Conservation (phyloP, 2,329 filamentous ascomycete genomes). For the Aspergillus fructus region DNA sequence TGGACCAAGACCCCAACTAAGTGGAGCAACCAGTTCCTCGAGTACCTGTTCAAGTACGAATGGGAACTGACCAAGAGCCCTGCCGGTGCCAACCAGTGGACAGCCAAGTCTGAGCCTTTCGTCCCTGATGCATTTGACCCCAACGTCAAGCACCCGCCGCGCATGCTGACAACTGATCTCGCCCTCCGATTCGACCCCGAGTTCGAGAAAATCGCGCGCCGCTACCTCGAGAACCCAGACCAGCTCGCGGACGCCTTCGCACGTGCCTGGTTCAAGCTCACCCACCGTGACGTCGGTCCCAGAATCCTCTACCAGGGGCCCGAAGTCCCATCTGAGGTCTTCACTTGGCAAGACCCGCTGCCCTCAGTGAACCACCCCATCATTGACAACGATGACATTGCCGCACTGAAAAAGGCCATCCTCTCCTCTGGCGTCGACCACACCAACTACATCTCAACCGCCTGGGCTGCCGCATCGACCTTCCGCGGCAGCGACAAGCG, state of each 20-base stretch:
- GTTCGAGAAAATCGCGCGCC: constrained; percentile 74
- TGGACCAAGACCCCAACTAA: constrained; percentile 75
- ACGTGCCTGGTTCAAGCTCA: constrained; percentile 79
- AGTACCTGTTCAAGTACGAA: constrained; percentile 75
- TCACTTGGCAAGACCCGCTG: constrained; percentile 75
- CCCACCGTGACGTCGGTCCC: constrained; percentile 77
- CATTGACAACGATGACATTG: constrained; percentile 63
- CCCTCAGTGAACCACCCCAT: constrained; percentile 59
- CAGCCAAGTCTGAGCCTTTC: constrained; percentile 66
- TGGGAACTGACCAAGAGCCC: constrained; percentile 76
- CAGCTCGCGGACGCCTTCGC: constrained; percentile 69
- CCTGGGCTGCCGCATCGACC: constrained; percentile 69
- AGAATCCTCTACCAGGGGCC: constrained; percentile 70
- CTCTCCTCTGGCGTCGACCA: constrained; percentile 61
- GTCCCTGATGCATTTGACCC: constrained; percentile 71
- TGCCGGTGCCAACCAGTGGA: constrained; percentile 74
- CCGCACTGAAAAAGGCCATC: constrained; percentile 67
- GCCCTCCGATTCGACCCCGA: constrained; percentile 68
- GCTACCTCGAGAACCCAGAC: constrained; percentile 67
- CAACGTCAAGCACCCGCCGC: constrained; percentile 71
- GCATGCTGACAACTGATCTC: constrained; percentile 75
- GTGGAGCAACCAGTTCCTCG: constrained; percentile 73
- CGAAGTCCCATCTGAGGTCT: constrained; percentile 67
- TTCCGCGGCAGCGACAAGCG: constrained; percentile 79
- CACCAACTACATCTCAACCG: constrained; percentile 63